These are phyloP conservation scores for Hibiscus tridactylites DNA, from an alignment of 345 rosid species.

Conservation along the genomic window DNA sequence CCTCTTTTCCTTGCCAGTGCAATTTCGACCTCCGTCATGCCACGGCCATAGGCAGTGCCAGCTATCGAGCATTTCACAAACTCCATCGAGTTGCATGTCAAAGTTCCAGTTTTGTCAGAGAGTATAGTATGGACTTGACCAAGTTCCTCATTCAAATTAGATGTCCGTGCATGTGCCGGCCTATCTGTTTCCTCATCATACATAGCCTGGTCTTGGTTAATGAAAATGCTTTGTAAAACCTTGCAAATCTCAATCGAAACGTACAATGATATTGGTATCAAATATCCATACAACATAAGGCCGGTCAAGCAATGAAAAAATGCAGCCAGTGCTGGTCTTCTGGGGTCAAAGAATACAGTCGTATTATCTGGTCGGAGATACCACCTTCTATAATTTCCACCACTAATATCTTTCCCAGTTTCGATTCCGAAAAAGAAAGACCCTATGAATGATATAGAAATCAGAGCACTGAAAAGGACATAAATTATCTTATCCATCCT, in stretches of 20 bases:
- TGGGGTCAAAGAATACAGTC: slow-evolving; percentile 56
- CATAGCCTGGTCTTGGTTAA: slow-evolving; percentile 76
- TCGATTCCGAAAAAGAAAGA: slow-evolving; percentile 56
- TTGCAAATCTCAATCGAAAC: slow-evolving; percentile 82
- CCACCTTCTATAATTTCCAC: slow-evolving; percentile 57
- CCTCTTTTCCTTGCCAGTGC: slow-evolving; percentile 36
- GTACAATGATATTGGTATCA: slow-evolving; percentile 87
- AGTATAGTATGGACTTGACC: slow-evolving; percentile 76
- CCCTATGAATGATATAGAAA: slow-evolving; percentile 57
- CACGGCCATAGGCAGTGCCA: slow-evolving; percentile 63
- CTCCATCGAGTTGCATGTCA: slow-evolving; percentile 95
- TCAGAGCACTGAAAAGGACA: slow-evolving; percentile 64
- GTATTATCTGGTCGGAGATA: slow-evolving; percentile 62
- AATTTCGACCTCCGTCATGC: slow-evolving; percentile 75
- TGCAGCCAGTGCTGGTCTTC: slow-evolving; percentile 44
- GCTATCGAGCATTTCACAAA: slow-evolving; percentile 82
- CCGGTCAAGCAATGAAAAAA: slow-evolving; percentile 84
- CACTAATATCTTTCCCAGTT: slow-evolving; percentile 43
- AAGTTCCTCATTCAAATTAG: slow-evolving; percentile 91
- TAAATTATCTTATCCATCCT: slow-evolving; percentile 86
- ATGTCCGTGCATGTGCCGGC: slow-evolving; percentile 79
- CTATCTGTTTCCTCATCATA: slow-evolving; percentile 50
- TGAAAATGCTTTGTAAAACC: slow-evolving; percentile 82
- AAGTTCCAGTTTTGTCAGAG: slow-evolving; percentile 94
- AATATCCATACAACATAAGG: slow-evolving; percentile 82